phyloP scores from a whole-genome alignment of 192 early-diverging fungal species.

The Podila verticillata region DNA sequence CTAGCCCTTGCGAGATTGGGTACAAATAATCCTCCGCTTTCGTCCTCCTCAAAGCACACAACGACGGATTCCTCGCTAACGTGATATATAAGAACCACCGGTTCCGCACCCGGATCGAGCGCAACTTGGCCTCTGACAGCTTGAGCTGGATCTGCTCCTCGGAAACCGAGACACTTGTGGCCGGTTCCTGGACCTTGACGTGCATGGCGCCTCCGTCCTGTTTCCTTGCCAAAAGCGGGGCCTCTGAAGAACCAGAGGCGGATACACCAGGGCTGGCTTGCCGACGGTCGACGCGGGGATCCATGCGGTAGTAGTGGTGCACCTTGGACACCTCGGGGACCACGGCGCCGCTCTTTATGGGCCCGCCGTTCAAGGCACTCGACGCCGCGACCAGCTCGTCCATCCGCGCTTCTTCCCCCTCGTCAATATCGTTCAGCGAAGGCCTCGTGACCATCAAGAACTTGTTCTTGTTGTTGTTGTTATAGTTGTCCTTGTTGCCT shows the following conservation, averaged over 20 bases:
- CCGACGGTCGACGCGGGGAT: constrained; percentile 27
- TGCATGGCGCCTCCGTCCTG: not conserved
- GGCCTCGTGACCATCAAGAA: not conserved
- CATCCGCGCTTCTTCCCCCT: constrained; percentile 41
- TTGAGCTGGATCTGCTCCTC: constrained; percentile 34
- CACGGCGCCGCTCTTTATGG: constrained; percentile 10
- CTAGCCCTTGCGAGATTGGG: constrained; percentile 23
- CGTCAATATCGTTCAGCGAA: constrained; percentile 27
- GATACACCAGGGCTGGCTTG: not conserved
- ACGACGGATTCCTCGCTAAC: constrained; percentile 27
- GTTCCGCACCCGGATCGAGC: constrained; percentile 41
- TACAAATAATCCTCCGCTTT: constrained; percentile 25
- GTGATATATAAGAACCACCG: constrained; percentile 46
- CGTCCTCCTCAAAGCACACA: constrained; percentile 19
- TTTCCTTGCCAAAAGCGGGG: not conserved
- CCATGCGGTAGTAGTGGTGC: constrained; percentile 41
- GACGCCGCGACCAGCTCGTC: constrained; percentile 19
- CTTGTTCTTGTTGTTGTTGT: constrained; percentile 6
- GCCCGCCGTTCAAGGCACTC: not conserved
- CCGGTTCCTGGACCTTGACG: constrained; percentile 4
- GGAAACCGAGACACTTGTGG: not conserved
- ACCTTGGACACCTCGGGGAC: constrained; percentile 30
- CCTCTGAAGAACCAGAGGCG: not conserved
- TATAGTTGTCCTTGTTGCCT: not conserved
- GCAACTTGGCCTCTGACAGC: constrained; percentile 32